Base-by-base conservation (phyloP, 2,329 filamentous ascomycete genomes). In the Colletotrichum neosansevieriae region DNA sequence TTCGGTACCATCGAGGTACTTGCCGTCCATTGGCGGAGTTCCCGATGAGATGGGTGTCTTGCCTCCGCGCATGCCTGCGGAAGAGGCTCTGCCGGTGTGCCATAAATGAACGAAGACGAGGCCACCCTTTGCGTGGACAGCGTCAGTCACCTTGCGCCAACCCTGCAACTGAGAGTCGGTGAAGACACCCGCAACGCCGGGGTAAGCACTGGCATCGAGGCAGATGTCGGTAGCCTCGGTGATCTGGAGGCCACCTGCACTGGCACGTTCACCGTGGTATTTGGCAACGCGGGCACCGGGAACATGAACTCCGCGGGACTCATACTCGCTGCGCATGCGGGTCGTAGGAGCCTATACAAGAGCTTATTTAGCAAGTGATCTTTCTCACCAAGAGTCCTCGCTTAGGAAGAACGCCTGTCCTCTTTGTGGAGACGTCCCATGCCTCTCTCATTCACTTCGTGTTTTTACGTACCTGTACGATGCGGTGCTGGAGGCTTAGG, bases 61-160 rank as follows among this genome's bases (percentile, higher is more conserved):
- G 70, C 24, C 67, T 11, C 5, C 73, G 62, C 13, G 73, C 64
- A n/a, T 72, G 2, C 73, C 73, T 0, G 68, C 61, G 19, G 80
- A 66, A 0, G 62, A 76, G 3, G 84, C 82, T 2, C 90, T 84
- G 4, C 91, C 89, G 6, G 88, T 79, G 0, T 84, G 84, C 83
- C 88, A 91, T 0, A 92, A 79, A 73, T 92, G 91, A 1, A 84
- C 75, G 76, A 83, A 91, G 59, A 92, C 88, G 73, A 82, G 87
- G 21, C 82, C 84, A 6, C 86, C 86, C 73, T 89, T 89, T 24
- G 80, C 81, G 75, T 93, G 90, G 0, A 92, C 88, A 0, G 85
- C 86, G 44, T 88, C 84, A 3, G 86, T 89, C 47, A 92, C 79
- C 19, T 82, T 78, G 70, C 84, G 86, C 90, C 90, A 92, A 0